Evolutionary conservation across 306 rosid genomes (phyloP).

Genomic region (Begonia masoniana): DNA sequence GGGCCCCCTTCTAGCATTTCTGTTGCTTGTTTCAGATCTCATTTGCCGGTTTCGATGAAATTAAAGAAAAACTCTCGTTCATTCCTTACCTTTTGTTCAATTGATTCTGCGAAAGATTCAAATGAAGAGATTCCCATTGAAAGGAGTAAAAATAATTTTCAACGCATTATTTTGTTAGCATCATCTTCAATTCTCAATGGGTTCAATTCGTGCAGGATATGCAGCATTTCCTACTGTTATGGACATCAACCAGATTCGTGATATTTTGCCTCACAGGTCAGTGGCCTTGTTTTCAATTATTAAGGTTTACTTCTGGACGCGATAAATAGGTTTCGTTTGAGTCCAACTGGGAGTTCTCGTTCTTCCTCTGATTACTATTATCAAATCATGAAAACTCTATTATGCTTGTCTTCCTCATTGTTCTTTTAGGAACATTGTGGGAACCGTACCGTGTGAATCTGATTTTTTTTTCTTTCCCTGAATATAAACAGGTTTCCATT

Average conservation of each 20-base stretch:
- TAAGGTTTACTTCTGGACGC: not conserved
- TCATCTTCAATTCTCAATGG: not conserved
- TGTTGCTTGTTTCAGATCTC: conserved; percentile 24
- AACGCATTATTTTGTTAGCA: not conserved
- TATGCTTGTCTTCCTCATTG: no score
- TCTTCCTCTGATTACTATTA: no score
- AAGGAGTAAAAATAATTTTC: conserved; percentile 10
- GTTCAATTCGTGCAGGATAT: conserved; percentile 30
- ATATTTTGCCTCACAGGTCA: conserved; percentile 73
- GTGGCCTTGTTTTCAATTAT: not conserved
- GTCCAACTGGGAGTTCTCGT: no score
- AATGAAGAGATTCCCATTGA: conserved; percentile 25
- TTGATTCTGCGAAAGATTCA: conserved; percentile 22
- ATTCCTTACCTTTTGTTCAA: conserved; percentile 19
- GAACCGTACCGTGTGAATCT: no score
- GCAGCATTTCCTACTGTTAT: conserved; percentile 75
- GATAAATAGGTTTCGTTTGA: no score
- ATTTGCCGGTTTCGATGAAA: not conserved
- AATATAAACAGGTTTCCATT: conserved; percentile 56
- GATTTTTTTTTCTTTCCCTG: no score
- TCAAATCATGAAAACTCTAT: no score
- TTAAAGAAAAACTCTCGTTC: conserved; percentile 13
- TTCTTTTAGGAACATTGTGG: no score
- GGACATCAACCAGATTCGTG: conserved; percentile 76
- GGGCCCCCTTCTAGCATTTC: conserved; percentile 8